Base-by-base conservation (phyloP, 2,329 filamentous ascomycete species). In the Claviceps pusilla region DNA sequence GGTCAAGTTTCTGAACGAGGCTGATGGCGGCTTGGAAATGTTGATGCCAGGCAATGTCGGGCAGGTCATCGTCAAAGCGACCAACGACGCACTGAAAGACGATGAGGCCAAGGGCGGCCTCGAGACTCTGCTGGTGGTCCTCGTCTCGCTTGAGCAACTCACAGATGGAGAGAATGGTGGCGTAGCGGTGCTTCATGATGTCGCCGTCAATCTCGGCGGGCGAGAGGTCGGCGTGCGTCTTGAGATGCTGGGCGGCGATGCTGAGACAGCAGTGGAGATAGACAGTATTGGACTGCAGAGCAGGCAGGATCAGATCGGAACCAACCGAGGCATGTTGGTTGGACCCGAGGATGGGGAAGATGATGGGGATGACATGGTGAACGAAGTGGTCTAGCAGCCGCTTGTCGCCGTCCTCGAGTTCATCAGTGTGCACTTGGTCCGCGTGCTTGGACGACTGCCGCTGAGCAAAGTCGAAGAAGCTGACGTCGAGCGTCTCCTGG, bases 261-360 rank as follows among this genome's bases (percentile, higher is more conserved):
- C 89, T 94, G 58, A 98, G 76, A 71, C 91, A 97, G 74, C 90
- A 96, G 75, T 97, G 90, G 37, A 96, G 78, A 69, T 96, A 98
- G 60, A 84, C 86, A 69, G 87, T 90, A 78, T 97, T 98, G 62
- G 80, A 86, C 67, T 94, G 87, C 39, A 98, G 77, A 7, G 91
- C 87, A 4, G 87, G 89, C 16, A 97, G 79, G 60, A 97, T 85
- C 57, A 95, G 79, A 62, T 93, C 86, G 2, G 87, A 83, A 57
- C 84, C 81, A 42, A 89, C 83, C 1, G 85, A 87, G 43, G 89
- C 89, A 62, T 87, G 87, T 66, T 94, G 89, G 67, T 93, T 94
- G 45, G 84, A 83, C 70, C 97, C 90, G 39, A 95, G 78, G 53
- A 97, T 85, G 14, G 93, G 93, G 70, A 96, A 97, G 66, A 96